Conservation (phyloP, 1,284 basidiomycete species). For the Austroboletus sp. region DNA sequence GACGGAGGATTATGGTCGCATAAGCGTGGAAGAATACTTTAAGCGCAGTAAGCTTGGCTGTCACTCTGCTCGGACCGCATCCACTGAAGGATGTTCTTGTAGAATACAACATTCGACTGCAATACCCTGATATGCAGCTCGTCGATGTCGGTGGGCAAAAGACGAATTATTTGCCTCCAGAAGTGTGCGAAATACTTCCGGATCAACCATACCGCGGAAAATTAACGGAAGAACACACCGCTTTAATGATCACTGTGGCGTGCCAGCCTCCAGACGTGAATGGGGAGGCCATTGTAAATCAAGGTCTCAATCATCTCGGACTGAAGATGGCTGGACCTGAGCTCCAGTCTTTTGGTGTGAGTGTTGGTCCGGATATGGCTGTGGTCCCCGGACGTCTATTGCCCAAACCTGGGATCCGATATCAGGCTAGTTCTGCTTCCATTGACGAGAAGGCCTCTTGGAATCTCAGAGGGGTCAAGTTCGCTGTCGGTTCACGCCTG, state of each 20-base stretch:
- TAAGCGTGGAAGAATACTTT: constrained; percentile 67
- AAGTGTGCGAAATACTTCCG: constrained; percentile 68
- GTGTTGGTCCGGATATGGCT: constrained; percentile 60
- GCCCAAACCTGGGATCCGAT: constrained; percentile 52
- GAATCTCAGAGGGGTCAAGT: constrained; percentile 65
- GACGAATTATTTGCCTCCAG: constrained; percentile 54
- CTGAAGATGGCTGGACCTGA: constrained; percentile 42
- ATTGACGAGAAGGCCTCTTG: constrained; percentile 61
- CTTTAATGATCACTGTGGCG: constrained; percentile 63
- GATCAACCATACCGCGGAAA: constrained; percentile 68
- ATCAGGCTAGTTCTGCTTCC: constrained; percentile 38
- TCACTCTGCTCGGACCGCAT: neutral
- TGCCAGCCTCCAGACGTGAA: constrained; percentile 69
- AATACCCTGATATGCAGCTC: constrained; percentile 52
- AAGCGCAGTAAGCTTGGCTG: constrained; percentile 44
- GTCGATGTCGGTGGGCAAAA: constrained; percentile 65
- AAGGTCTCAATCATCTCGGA: constrained; percentile 59
- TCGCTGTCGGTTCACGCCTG: constrained; percentile 49
- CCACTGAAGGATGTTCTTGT: constrained; percentile 3
- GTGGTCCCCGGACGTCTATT: constrained; percentile 71
- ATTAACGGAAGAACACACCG: constrained; percentile 65
- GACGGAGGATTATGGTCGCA: constrained; percentile 44
- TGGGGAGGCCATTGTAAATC: constrained; percentile 51
- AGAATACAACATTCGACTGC: constrained; percentile 60
- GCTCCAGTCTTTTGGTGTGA: constrained; percentile 55